phyloP scores from a whole-genome alignment of 1,284 basidiomycete species.

The Baeospora myosura region DNA sequence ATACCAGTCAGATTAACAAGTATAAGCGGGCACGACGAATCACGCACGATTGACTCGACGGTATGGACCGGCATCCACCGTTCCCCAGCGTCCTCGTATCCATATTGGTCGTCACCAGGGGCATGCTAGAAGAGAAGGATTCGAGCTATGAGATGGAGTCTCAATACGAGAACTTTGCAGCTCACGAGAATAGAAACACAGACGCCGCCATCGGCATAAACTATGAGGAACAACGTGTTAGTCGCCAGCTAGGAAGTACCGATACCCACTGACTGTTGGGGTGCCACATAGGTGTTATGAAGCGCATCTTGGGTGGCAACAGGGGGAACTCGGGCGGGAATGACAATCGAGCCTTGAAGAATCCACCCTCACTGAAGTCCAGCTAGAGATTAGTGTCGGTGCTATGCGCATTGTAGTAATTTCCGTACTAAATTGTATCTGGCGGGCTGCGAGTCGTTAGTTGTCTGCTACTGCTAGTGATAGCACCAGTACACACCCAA shows the following conservation, averaged over 20 bases:
- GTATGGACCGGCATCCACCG: slow-evolving; percentile 97
- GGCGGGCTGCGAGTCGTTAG: slow-evolving; percentile 52
- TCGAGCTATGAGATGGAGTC: background rate
- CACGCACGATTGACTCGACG: slow-evolving; percentile 90
- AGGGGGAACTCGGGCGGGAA: slow-evolving; percentile 91
- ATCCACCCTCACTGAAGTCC: slow-evolving; percentile 76
- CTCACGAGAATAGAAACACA: slow-evolving; percentile 94
- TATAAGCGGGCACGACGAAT: background rate
- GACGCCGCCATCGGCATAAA: slow-evolving; percentile 84
- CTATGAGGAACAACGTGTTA: slow-evolving; percentile 32
- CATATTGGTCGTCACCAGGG: slow-evolving; percentile 96
- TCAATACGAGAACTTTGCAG: slow-evolving; percentile 9
- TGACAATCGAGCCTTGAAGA: slow-evolving; percentile 81
- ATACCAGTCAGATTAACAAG: background rate
- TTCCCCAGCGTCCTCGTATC: slow-evolving; percentile 96
- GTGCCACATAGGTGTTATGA: slow-evolving; percentile 97
- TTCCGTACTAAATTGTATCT: slow-evolving; percentile 79
- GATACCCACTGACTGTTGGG: slow-evolving; percentile 75
- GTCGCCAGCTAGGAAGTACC: slow-evolving; percentile 5
- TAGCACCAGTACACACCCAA: slow-evolving; percentile 59
- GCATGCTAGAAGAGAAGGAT: slow-evolving; percentile 56
- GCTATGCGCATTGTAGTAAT: slow-evolving; percentile 5
- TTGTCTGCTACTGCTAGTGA: slow-evolving; percentile 12
- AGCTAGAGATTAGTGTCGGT: slow-evolving; percentile 4
- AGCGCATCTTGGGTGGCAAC: slow-evolving; percentile 92